These are phyloP conservation scores for Ampelomyces quisqualis DNA, from an alignment of 2,329 filamentous ascomycete genomes.

Conservation along the genomic window DNA sequence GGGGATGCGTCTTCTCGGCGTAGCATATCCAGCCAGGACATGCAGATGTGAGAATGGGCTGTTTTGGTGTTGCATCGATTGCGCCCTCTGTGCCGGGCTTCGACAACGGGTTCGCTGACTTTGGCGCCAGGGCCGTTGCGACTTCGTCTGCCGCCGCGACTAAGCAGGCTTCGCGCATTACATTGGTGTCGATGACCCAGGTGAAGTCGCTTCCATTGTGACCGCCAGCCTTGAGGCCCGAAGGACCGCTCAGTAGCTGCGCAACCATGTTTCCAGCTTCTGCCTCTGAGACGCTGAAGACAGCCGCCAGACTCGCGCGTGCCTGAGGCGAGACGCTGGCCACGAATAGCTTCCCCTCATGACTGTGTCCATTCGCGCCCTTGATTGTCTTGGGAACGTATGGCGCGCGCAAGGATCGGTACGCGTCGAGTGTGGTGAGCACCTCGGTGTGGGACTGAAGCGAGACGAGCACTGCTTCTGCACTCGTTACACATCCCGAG, in stretches of 20 bases:
- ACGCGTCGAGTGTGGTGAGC: conserved; percentile 72
- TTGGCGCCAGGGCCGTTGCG: conserved; percentile 36
- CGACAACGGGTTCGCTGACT: conserved; percentile 22
- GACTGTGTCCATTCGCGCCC: conserved; percentile 19
- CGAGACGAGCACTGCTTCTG: conserved; percentile 94
- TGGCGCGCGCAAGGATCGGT: conserved; percentile 47
- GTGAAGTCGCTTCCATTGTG: conserved; percentile 74
- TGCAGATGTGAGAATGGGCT: conserved; percentile 78
- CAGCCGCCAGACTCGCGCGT: conserved; percentile 83
- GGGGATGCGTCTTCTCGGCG: conserved; percentile 94
- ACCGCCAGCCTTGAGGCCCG: conserved; percentile 70
- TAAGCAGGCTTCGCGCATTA: conserved; percentile 78
- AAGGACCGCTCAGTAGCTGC: conserved; percentile 70
- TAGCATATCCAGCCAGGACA: conserved; percentile 99
- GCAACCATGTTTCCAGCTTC: conserved; percentile 81
- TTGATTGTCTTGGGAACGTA: conserved; percentile 15
- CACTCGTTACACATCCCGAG: conserved; percentile 95
- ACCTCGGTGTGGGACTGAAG: conserved; percentile 94
- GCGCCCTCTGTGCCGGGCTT: conserved; percentile 35
- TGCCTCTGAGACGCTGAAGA: conserved; percentile 70
- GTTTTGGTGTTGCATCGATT: conserved; percentile 51
- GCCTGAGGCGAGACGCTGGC: conserved; percentile 92
- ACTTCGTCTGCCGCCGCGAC: conserved; percentile 58
- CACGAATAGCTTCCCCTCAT: conserved; percentile 75
- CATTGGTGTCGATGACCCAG: conserved; percentile 89